Evolutionary conservation across 495 filamentous ascomycete species (phyloP), one percentile per base, ranked within the genome.

Genomic region (Xylaria castorea): DNA sequence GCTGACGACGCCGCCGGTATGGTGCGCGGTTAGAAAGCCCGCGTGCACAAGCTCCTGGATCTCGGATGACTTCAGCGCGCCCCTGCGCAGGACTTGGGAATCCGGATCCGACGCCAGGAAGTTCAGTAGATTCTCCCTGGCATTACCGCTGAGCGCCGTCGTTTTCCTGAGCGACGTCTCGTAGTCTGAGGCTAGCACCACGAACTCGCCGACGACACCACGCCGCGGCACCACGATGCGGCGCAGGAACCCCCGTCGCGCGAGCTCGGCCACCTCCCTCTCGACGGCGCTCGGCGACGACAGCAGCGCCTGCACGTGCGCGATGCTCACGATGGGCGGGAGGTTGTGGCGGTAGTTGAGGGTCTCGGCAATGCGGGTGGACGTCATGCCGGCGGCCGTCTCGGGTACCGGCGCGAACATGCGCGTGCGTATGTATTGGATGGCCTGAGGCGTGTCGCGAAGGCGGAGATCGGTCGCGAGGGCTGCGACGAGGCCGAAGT

Each of bases 341-440:
- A 97, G 78, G 16, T 83, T 85, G 32, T 81, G 82, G 27, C 92
- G 88, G 75, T 89, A 88, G 72, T 92, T 92, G 60, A 95, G 84
- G 2, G 92, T 85, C 74, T 94, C 88, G 14, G 92, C 87, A 34
- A 93, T 91, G 18, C 90, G 87, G 1, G 86, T 89, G 48, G 90
- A 92, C 76, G 91, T 92, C 90, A 96, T 93, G 14, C 93, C 93
- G 1, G 89, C 83, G 8, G 85, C 84, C 32, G 78, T 77, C 27
- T 88, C 83, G 7, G 93, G 93, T 3, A 96, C 81, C 9, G 86
- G 84, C 57, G 88, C 86, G 78, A 94, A 97, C 88, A 92, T 94
- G 73, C 80, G 86, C 6, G 75, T 77, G 32, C 84, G 85, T 25
- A 91, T 89, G 76, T 92, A 88, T 46, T 82, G 76, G 32, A 95